Conservation (phyloP, 2,329 filamentous ascomycete genomes). For the Graphilbum fragrans region DNA sequence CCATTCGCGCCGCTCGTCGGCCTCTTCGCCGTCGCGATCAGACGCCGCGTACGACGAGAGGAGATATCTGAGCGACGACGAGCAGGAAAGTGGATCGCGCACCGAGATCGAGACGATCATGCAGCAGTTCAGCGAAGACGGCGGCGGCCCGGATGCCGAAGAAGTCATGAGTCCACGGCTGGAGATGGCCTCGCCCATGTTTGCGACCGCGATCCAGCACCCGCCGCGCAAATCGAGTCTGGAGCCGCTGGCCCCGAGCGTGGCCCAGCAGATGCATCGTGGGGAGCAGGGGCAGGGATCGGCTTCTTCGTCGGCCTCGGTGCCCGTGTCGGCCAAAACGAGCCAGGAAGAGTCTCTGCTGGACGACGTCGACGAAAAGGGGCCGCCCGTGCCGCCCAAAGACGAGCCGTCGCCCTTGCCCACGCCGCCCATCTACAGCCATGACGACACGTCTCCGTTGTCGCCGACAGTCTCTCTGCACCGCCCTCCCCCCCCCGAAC, state of each 20-base stretch:
- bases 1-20: slow-evolving; percentile 18
- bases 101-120: slow-evolving; percentile 96
- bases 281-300: slow-evolving; percentile 27
- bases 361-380: slow-evolving; percentile 29
- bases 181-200: slow-evolving; percentile 68
- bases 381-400: slow-evolving; percentile 48
- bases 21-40: slow-evolving; percentile 39
- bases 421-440: slow-evolving; percentile 19
- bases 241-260: slow-evolving; percentile 49
- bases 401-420: slow-evolving; percentile 20
- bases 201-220: slow-evolving; percentile 54
- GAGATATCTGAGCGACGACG: slow-evolving; percentile 45
- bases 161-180: slow-evolving; percentile 88
- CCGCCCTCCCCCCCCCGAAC: slow-evolving; percentile 58
- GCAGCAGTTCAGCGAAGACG: slow-evolving; percentile 78
- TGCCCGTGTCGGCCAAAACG: slow-evolving; percentile 1
- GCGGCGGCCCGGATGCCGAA: slow-evolving; percentile 57
- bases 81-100: slow-evolving; percentile 56
- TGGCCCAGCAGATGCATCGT: slow-evolving; percentile 36
- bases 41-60: slow-evolving; percentile 46
- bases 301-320: slow-evolving; percentile 25
- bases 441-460: slow-evolving; percentile 23
- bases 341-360: slow-evolving; percentile 12
- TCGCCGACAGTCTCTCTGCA: slow-evolving; percentile 40
- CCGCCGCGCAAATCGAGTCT: slow-evolving; percentile 80